These are phyloP conservation scores for Erythrophleum fordii DNA, from an alignment of 306 rosid species.

Conservation along the genomic window DNA sequence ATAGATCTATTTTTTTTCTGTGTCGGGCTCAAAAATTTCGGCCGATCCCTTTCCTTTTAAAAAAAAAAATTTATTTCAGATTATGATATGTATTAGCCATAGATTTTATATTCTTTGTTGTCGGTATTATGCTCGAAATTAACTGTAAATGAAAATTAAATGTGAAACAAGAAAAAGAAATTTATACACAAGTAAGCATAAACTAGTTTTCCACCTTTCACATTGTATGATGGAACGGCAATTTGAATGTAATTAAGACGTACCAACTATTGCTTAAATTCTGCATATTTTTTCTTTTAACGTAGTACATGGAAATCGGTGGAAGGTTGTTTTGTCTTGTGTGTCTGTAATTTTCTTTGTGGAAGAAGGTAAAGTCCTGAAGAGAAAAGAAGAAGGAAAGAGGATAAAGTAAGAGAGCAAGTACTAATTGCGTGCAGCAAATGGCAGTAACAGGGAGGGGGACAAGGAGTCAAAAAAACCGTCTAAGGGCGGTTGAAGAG, in stretches of 20 bases:
- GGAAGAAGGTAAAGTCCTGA: conserved; percentile 12
- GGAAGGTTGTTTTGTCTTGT: conserved; percentile 30
- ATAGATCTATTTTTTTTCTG: conserved; percentile 19
- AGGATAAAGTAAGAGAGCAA: no score
- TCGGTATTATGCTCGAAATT: conserved; percentile 35
- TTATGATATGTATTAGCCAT: conserved; percentile 20
- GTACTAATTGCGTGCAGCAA: no score
- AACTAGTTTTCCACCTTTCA: conserved; percentile 18
- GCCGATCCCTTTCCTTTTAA: no score
- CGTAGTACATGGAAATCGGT: conserved; percentile 12
- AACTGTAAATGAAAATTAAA: conserved; percentile 29
- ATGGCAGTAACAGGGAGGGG: conserved; percentile 15
- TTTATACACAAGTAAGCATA: conserved; percentile 23
- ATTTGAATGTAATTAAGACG: no score
- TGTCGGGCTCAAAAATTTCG: not conserved
- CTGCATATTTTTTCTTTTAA: no score
- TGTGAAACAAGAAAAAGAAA: not conserved
- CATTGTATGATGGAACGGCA: not conserved
- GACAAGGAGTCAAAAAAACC: conserved; percentile 52
- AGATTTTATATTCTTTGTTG: conserved; percentile 46
- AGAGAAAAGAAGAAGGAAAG: no score
- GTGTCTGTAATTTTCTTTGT: not conserved
- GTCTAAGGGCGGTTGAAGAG: conserved; percentile 48
- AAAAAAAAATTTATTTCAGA: not conserved
- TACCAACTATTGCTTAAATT: no score